A percentile compares a stretch with the other conserved stretches of the same genome.
phyloP scores from a whole-genome alignment of 768 basidiomycete species.

The Russula sp. region DNA sequence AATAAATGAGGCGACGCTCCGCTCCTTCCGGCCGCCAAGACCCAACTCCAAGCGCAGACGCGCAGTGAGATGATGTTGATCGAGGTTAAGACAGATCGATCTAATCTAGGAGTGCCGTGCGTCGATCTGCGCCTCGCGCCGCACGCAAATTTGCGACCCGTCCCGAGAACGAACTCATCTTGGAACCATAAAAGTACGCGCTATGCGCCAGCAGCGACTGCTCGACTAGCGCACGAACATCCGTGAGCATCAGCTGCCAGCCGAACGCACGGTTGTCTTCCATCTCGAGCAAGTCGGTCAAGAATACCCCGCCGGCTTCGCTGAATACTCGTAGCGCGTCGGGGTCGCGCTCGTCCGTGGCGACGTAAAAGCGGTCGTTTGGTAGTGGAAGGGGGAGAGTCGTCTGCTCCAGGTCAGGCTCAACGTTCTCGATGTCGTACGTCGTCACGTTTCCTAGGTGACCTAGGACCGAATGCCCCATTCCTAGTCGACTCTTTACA shows the following conservation, averaged over 20 bases:
- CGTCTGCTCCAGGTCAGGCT: slow-evolving; percentile 14
- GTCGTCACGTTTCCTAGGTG: slow-evolving; percentile 7
- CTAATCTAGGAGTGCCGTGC: slow-evolving; percentile 34
- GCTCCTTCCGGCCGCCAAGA: too few species aligned
- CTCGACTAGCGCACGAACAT: slow-evolving; percentile 44
- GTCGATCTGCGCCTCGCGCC: slow-evolving; percentile 39
- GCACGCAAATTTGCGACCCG: slow-evolving; percentile 42
- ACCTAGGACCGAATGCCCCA: slow-evolving; percentile 36
- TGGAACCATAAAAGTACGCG: slow-evolving; percentile 41
- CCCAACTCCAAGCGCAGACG: too few species aligned
- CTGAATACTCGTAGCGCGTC: slow-evolving; percentile 37
- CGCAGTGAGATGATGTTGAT: too few species aligned
- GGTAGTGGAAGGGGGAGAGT: not conserved
- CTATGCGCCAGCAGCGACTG: slow-evolving; percentile 39
- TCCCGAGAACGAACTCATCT: slow-evolving; percentile 41
- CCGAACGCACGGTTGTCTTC: slow-evolving; percentile 42
- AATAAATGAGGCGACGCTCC: too few species aligned
- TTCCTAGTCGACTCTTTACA: slow-evolving; percentile 34
- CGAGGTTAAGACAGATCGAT: slow-evolving; percentile 30
- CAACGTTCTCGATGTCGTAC: slow-evolving; percentile 19
- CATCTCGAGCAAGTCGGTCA: slow-evolving; percentile 43
- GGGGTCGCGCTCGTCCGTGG: slow-evolving; percentile 44
- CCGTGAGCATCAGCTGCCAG: slow-evolving; percentile 47
- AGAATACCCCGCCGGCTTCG: slow-evolving; percentile 41
- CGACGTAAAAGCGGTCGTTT: slow-evolving; percentile 35